phyloP scores from a whole-genome alignment of 345 rosid species.

The Hirschfeldia incana region DNA sequence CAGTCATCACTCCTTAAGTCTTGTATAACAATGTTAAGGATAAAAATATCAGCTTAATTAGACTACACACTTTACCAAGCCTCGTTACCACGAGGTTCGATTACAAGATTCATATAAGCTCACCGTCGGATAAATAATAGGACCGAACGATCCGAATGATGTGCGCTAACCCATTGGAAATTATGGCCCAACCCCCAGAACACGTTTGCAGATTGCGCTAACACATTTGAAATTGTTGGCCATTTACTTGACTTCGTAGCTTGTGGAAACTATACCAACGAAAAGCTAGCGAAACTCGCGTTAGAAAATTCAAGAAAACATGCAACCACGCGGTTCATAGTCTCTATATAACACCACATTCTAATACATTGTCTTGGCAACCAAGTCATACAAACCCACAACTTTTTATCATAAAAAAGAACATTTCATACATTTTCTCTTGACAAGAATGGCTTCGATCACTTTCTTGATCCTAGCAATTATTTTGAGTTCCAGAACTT shows the following conservation, averaged over 20 bases:
- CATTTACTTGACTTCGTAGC: neutral
- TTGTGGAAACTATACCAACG: neutral
- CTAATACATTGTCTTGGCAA: neutral
- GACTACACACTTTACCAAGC: neutral
- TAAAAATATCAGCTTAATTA: neutral
- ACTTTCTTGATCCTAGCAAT: constrained; percentile 27
- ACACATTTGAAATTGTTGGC: neutral
- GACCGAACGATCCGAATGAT: neutral
- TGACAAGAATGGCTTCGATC: constrained; percentile 1
- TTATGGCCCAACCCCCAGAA: neutral
- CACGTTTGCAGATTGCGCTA: neutral
- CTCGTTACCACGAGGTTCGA: neutral
- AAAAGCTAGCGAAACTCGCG: neutral
- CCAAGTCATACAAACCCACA: constrained; percentile 2
- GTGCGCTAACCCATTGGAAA: neutral
- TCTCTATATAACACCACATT: constrained; percentile 16
- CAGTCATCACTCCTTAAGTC: neutral
- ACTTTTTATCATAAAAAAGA: neutral
- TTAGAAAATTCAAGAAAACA: neutral
- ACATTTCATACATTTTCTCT: neutral
- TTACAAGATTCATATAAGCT: neutral
- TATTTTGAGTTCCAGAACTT: neutral
- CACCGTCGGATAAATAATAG: neutral
- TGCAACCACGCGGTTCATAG: neutral
- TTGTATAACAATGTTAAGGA: neutral